Evolutionary conservation across 1,284 basidiomycete species (phyloP).

Genomic region (Cystobasidium sp.): DNA sequence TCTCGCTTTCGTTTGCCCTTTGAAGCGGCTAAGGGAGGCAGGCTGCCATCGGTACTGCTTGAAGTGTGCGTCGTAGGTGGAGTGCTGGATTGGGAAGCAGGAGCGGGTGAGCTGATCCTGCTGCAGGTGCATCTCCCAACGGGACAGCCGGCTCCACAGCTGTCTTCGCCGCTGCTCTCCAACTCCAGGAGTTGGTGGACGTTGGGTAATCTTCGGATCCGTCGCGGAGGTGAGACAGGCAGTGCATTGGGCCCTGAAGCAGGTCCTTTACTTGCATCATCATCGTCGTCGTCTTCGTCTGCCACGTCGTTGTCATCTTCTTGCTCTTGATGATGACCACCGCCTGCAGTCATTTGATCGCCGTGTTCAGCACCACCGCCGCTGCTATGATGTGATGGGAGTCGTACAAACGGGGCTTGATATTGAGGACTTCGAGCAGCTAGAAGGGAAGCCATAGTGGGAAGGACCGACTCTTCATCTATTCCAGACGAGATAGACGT

Average conservation of each 20-base stretch:
- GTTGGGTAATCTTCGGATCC: conserved; percentile 13
- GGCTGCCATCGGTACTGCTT: background rate
- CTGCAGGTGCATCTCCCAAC: conserved; percentile 23
- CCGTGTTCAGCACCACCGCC: too few relatives aligned
- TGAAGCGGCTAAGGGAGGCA: background rate
- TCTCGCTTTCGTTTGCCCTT: conserved; percentile 8
- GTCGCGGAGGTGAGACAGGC: conserved; percentile 33
- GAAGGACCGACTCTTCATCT: background rate
- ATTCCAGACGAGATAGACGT: background rate
- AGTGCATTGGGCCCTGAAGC: conserved; percentile 35
- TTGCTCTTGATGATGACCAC: background rate
- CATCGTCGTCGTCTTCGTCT: conserved; percentile 24
- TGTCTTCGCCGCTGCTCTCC: conserved; percentile 12
- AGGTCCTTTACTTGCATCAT: conserved; percentile 32
- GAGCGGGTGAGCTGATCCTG: conserved; percentile 16
- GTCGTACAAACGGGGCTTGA: background rate
- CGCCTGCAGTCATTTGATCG: background rate
- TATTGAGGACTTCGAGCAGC: background rate
- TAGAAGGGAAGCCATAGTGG: background rate
- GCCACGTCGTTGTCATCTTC: background rate
- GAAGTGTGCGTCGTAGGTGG: too few relatives aligned
- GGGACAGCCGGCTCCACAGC: conserved; percentile 5
- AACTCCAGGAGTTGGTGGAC: conserved; percentile 14
- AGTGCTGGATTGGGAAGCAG: background rate
- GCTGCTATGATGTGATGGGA: conserved; percentile 2